phyloP scores from a whole-genome alignment of 1,139 yeast genomes.

The Zygosaccharomyces sapae region DNA sequence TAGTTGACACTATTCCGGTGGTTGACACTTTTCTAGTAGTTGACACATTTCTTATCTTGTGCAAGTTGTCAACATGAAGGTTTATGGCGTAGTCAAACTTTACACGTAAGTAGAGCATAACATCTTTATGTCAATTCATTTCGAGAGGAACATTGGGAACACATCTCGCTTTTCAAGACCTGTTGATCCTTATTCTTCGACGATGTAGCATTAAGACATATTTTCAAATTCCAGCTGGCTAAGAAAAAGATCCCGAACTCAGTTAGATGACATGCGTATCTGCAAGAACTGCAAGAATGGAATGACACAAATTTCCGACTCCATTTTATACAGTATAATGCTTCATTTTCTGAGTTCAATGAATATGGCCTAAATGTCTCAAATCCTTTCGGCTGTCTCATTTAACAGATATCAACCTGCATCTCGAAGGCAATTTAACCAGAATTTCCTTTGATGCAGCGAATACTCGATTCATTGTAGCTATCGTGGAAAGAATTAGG shows the following conservation, averaged over 20 bases:
- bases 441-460: neutral
- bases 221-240: neutral
- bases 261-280: neutral
- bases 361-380: neutral
- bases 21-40: no score
- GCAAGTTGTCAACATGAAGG: neutral
- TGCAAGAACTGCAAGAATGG: neutral
- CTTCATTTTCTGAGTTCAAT: neutral
- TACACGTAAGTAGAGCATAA: neutral
- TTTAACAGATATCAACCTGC: neutral
- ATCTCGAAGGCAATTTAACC: neutral
- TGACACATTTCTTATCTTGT: neutral
- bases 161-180: neutral
- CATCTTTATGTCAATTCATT: neutral
- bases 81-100: neutral
- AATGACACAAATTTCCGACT: neutral
- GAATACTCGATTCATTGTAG: neutral
- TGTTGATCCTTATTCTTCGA: neutral
- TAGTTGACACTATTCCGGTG: neutral
- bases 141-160: neutral
- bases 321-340: neutral
- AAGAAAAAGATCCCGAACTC: neutral
- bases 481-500: neutral
- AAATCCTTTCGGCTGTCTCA: neutral
- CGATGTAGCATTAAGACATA: neutral